Evolutionary conservation across 176 grass and related monocot species (phyloP).

Genomic region (Secale cereale): DNA sequence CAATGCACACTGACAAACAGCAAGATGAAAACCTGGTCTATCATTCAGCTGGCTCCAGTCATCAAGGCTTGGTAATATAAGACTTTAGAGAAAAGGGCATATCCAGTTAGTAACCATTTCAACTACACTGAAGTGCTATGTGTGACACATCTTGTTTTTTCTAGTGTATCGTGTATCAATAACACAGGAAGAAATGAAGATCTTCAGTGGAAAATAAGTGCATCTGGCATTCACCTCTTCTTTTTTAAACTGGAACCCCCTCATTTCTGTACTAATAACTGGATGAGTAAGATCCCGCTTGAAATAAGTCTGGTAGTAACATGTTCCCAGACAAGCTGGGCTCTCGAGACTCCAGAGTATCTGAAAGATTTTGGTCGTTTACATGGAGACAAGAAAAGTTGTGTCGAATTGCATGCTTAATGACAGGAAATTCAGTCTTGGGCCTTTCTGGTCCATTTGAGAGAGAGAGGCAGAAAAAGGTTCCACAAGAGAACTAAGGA

Average conservation of each 20-base stretch:
- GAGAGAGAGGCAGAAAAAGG: background rate
- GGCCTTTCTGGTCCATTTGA: background rate
- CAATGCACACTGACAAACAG: background rate
- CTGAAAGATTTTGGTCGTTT: background rate
- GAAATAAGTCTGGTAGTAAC: background rate
- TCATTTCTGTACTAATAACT: background rate
- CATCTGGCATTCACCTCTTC: background rate
- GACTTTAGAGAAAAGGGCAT: too few relatives aligned
- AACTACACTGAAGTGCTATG: background rate
- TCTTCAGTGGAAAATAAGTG: background rate
- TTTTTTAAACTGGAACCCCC: background rate
- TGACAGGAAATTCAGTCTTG: background rate
- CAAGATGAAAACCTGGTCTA: background rate
- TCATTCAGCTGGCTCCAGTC: background rate
- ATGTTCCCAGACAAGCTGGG: conserved; percentile 5
- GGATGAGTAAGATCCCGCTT: background rate
- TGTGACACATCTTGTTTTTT: background rate
- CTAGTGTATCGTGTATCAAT: background rate
- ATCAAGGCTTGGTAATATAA: background rate
- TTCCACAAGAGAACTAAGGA: background rate
- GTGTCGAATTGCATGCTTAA: background rate
- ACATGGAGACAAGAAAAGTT: background rate
- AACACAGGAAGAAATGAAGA: background rate
- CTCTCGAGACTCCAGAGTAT: background rate
- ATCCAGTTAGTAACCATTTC: background rate